Conservation (phyloP, 169 alveolate genomes). For the Cryptosporidium andersoni region DNA sequence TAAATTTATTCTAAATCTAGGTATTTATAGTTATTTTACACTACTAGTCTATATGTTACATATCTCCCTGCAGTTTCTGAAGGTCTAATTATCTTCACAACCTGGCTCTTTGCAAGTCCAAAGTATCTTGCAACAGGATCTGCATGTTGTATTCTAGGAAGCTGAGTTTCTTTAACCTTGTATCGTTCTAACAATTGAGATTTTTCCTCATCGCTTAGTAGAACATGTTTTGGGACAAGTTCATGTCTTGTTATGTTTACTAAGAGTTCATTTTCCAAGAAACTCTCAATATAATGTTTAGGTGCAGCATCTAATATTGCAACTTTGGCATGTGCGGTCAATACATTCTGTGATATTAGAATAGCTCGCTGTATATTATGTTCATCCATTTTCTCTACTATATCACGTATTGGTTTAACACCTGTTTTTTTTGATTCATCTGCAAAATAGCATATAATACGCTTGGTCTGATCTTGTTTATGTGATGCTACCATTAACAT, state of each 20-base stretch:
- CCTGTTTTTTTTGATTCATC: constrained; percentile 92
- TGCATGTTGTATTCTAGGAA: constrained; percentile 94
- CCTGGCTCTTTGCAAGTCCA: constrained; percentile 94
- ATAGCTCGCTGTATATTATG: constrained; percentile 90
- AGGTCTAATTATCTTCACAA: constrained; percentile 95
- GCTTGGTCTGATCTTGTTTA: constrained; percentile 82
- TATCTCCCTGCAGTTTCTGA: constrained; percentile 99
- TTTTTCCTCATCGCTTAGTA: constrained; percentile 92
- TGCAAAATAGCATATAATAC: constrained; percentile 87
- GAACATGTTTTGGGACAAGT: constrained; percentile 95
- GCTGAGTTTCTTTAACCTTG: constrained; percentile 91
- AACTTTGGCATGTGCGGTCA: constrained; percentile 92
- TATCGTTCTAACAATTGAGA: constrained; percentile 89
- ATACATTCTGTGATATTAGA: constrained; percentile 87
- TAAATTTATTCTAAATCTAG: not conserved
- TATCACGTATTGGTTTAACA: constrained; percentile 92
- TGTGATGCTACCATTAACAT: constrained; percentile 85
- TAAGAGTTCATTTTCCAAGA: constrained; percentile 88
- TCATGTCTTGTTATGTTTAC: constrained; percentile 97
- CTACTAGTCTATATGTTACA: constrained; percentile 93
- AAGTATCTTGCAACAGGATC: constrained; percentile 96
- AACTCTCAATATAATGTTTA: constrained; percentile 87
- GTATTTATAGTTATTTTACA: constrained; percentile 42
- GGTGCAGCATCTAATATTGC: constrained; percentile 92
- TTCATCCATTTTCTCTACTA: constrained; percentile 92